Evolutionary conservation across 495 filamentous ascomycete genomes (phyloP).

Genomic region (Evernia prunastri): DNA sequence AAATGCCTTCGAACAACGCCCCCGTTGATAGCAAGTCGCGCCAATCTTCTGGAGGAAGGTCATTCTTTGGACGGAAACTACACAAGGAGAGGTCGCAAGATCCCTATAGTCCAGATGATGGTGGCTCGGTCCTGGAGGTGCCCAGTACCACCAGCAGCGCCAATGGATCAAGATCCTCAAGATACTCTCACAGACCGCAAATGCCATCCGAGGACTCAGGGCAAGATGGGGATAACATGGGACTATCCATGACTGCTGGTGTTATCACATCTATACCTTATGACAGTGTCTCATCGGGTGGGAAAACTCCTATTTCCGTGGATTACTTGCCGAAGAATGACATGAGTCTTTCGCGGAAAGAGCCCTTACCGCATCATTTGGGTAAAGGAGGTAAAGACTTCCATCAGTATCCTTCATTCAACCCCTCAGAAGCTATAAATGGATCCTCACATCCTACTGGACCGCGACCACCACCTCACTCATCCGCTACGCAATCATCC

Average conservation of each 20-base stretch:
- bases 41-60: constrained; percentile 78
- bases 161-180: constrained; percentile 65
- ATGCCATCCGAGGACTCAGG: constrained; percentile 60
- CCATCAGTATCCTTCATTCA: constrained; percentile 82
- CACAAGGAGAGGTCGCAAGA: constrained; percentile 65
- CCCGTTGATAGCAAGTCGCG: constrained; percentile 64
- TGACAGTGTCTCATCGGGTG: constrained; percentile 57
- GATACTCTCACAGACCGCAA: constrained; percentile 76
- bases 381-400: constrained; percentile 73
- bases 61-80: constrained; percentile 73
- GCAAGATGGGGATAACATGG: constrained; percentile 44
- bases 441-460: constrained; percentile 54
- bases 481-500: constrained; percentile 47
- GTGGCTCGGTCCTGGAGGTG: constrained; percentile 45
- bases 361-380: constrained; percentile 73
- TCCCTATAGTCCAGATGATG: constrained; percentile 44
- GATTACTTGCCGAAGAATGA: constrained; percentile 71
- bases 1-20: constrained; percentile 55
- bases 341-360: constrained; percentile 54
- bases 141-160: constrained; percentile 47
- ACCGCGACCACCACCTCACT: constrained; percentile 63
- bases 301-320: constrained; percentile 62
- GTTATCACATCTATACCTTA: constrained; percentile 88
- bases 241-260: constrained; percentile 70
- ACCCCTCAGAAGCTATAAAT: constrained; percentile 43